These are phyloP conservation scores for Leptographium flavum DNA, from an alignment of 2,329 filamentous ascomycete species.

Conservation along the genomic window DNA sequence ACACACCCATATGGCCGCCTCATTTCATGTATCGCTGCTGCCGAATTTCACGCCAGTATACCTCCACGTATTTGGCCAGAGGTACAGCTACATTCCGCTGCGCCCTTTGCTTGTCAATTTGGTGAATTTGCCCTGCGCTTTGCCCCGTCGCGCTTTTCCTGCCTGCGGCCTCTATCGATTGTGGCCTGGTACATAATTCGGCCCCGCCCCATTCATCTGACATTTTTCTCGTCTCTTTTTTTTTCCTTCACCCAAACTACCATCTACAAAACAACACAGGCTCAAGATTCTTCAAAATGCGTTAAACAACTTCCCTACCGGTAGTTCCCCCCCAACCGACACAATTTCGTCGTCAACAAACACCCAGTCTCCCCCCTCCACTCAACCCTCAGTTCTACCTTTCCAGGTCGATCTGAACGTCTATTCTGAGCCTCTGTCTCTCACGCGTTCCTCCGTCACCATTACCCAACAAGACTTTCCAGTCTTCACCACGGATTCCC, in stretches of 20 bases:
- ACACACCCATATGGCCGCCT: too few species aligned
- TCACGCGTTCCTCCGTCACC: slow-evolving; percentile 40
- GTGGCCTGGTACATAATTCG: slow-evolving; percentile 34
- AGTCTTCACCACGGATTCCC: slow-evolving; percentile 74
- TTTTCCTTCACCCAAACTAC: slow-evolving; percentile 18
- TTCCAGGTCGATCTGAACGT: slow-evolving; percentile 53
- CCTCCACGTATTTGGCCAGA: neutral
- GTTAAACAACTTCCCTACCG: slow-evolving; percentile 34
- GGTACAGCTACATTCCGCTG: too few species aligned
- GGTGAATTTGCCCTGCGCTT: neutral
- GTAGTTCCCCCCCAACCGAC: slow-evolving; percentile 23
- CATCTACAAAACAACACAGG: slow-evolving; percentile 17
- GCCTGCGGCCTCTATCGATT: slow-evolving; percentile 13
- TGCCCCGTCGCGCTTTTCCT: neutral
- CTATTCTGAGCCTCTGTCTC: slow-evolving; percentile 42
- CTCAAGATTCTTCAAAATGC: slow-evolving; percentile 33
- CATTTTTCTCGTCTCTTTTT: slow-evolving; percentile 6
- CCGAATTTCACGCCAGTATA: neutral
- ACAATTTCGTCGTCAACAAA: slow-evolving; percentile 37
- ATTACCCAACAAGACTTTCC: slow-evolving; percentile 51
- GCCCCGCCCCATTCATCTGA: slow-evolving; percentile 16
- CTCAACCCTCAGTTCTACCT: slow-evolving; percentile 36
- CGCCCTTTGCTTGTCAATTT: neutral
- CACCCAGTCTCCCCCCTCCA: slow-evolving; percentile 24
- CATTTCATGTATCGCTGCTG: neutral